A percentile compares a stretch with the other conserved stretches of the same genome.
Evolutionary conservation across 768 basidiomycete genomes (phyloP).

Genomic region (Suillus occidentalis): DNA sequence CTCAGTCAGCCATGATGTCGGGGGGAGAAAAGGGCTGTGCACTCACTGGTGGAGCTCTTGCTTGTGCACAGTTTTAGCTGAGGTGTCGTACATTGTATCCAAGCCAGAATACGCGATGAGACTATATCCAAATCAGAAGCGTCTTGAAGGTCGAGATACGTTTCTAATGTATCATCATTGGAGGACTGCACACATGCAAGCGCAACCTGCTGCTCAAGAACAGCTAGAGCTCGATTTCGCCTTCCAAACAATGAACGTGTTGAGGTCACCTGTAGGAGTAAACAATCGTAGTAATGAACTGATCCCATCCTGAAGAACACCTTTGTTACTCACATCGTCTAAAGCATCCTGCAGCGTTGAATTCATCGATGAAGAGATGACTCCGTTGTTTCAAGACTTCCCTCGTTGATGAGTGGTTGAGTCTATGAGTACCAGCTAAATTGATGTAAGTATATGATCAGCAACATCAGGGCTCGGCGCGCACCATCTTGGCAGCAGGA

Average conservation of each 20-base stretch:
- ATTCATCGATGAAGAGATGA: slow-evolving; percentile 33
- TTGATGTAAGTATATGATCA: too few species aligned
- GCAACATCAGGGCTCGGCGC: too few species aligned
- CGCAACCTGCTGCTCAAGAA: slow-evolving; percentile 57
- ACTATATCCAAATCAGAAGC: slow-evolving; percentile 54
- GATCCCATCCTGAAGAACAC: not conserved
- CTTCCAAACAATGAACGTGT: slow-evolving; percentile 52
- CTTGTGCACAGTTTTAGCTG: slow-evolving; percentile 50
- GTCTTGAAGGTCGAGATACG: slow-evolving; percentile 71
- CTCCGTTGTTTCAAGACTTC: not conserved
- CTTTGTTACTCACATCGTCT: slow-evolving; percentile 56
- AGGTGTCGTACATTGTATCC: slow-evolving; percentile 53
- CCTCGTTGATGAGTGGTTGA: slow-evolving; percentile 3
- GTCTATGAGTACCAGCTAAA: too few species aligned
- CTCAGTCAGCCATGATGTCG: slow-evolving; percentile 7
- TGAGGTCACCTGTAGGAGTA: slow-evolving; percentile 57
- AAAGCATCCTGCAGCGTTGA: slow-evolving; percentile 57
- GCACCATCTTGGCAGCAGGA: too few species aligned
- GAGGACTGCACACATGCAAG: slow-evolving; percentile 45
- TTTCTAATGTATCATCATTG: slow-evolving; percentile 44
- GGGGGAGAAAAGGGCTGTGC: not conserved
- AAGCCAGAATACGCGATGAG: slow-evolving; percentile 61
- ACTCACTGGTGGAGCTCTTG: slow-evolving; percentile 47
- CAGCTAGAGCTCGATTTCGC: slow-evolving; percentile 54
- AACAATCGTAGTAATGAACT: slow-evolving; percentile 14